Evolutionary conservation across 192 early-diverging fungal genomes (phyloP).

Genomic region (Mortierella antarctica): DNA sequence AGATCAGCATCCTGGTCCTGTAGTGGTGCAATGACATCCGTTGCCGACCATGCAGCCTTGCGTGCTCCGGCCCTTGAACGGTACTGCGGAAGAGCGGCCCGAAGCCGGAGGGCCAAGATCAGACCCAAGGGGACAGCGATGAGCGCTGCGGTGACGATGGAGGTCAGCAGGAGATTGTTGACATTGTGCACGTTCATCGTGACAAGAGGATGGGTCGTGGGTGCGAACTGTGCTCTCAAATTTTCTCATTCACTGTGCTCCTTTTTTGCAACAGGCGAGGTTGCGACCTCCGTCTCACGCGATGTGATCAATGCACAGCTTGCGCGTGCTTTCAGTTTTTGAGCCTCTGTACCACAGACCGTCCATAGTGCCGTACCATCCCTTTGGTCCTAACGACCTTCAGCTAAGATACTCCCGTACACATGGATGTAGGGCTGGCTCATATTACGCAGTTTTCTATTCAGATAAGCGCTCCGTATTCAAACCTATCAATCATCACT

Average conservation of each 20-base stretch:
- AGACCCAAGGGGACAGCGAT: slow-evolving; percentile 14
- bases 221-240: not conserved
- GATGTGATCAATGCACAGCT: too few relatives aligned
- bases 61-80: slow-evolving; percentile 43
- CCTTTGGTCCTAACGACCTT: too few relatives aligned
- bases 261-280: not conserved
- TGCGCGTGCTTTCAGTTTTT: too few relatives aligned
- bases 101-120: slow-evolving; percentile 10
- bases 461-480: too few relatives aligned
- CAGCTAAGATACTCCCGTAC: too few relatives aligned
- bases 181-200: slow-evolving; percentile 17
- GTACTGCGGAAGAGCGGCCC: slow-evolving; percentile 51
- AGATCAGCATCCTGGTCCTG: not conserved
- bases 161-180: slow-evolving; percentile 11
- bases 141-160: slow-evolving; percentile 11
- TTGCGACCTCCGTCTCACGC: too few relatives aligned
- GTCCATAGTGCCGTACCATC: too few relatives aligned
- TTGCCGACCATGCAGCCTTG: not conserved
- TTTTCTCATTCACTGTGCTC: too few relatives aligned
- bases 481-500: too few relatives aligned
- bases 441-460: too few relatives aligned
- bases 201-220: not conserved
- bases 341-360: too few relatives aligned
- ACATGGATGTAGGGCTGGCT: too few relatives aligned
- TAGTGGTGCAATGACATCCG: not conserved